Evolutionary conservation across 257 asterid genomes (phyloP), one percentile per base, ranked within the genome.

Genomic region (Phtheirospermum japonicum): DNA sequence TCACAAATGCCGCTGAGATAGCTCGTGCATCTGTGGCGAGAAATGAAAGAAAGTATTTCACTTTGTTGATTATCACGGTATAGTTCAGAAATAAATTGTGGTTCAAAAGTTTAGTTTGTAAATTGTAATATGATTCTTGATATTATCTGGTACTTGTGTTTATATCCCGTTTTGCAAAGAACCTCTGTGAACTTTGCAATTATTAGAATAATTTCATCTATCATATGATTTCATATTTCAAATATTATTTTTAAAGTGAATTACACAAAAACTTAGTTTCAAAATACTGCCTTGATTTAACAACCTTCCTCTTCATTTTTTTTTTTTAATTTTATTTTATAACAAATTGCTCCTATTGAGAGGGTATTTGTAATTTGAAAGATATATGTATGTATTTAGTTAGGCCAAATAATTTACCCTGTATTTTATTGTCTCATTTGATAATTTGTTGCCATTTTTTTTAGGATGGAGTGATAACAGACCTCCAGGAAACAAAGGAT

Each of bases 401-500:
- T 50, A 52, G 36, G 36, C 6, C 23, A 26, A 52, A 31, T 52
- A 20, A 20, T 23, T 23, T 52, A 20, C 31, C 33, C 36, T 20
- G n/a, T 26, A 52, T 52, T 17, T 52, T 48, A 48, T 66, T 39
- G 60, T 51, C 30, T 20, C 53, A 33, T 73, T 54, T 67, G 30
- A 17, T 48, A 31, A 54, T 30, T 19, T 17, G 36, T 66, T 57
- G 19, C 49, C 19, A 4, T 53, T 16, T 14, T 17, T n/a, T 57
- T 54, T 61, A 93, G 97, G 99, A 93, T 80, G 99, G 99, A 63
- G 99, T 89, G 68, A 87, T 93, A 55, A 93, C 99, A 9, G 99
- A 93, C 75, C 97, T 89, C 53, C 97, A 89, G 76, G 99, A 93
- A 77, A 93, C 99, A 19, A 93, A 83, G 80, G 96, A 93, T 45